phyloP scores from a whole-genome alignment of 1,284 basidiomycete species.

The Fomitopsis betulina region DNA sequence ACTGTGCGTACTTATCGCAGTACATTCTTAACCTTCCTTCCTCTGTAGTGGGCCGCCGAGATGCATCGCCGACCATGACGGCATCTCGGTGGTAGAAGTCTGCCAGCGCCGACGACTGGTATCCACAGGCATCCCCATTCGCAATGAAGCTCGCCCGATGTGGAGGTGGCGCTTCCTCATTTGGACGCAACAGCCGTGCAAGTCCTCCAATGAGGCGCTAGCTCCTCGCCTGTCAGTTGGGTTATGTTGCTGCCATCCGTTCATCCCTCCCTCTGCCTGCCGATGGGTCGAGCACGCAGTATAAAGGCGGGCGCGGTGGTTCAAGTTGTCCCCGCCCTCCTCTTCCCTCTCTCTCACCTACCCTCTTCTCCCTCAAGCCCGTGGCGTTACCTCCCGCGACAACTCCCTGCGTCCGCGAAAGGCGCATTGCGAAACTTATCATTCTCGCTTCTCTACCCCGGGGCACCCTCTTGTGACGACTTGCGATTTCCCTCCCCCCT shows the following conservation, averaged over 20 bases:
- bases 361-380: background rate
- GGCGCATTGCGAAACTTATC: background rate
- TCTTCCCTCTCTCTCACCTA: constrained; percentile 1
- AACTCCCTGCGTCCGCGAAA: background rate
- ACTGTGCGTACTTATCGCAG: too few relatives aligned
- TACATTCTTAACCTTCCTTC: too few relatives aligned
- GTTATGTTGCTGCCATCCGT: background rate
- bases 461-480: background rate
- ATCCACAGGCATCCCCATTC: background rate
- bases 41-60: background rate
- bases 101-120: constrained; percentile 1
- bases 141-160: background rate
- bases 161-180: background rate
- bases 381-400: constrained; percentile 15
- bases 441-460: background rate
- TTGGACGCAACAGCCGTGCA: background rate
- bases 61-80: background rate
- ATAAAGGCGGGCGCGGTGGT: background rate
- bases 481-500: background rate
- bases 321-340: background rate
- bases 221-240: background rate
- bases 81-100: background rate
- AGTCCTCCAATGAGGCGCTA: background rate
- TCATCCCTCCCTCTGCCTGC: background rate
- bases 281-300: background rate